phyloP scores from a whole-genome alignment of 257 asterid species.

The Solanum okadae region DNA sequence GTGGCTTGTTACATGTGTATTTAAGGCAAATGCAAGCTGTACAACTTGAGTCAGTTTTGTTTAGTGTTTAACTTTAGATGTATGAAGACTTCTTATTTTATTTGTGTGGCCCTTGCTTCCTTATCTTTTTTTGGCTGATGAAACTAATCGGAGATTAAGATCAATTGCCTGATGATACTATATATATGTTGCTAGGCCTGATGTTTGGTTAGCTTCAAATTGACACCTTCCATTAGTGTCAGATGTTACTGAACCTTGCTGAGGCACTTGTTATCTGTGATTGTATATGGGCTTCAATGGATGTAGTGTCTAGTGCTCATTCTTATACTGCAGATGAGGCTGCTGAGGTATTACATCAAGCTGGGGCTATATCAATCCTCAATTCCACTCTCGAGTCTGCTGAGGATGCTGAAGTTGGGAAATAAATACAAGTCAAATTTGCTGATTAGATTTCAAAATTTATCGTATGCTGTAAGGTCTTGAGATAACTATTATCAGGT shows the following conservation, averaged over 20 bases:
- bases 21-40: neutral
- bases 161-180: neutral
- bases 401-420: constrained; percentile 47
- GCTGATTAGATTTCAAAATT: constrained; percentile 38
- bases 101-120: neutral
- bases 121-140: neutral
- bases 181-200: neutral
- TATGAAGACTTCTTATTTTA: neutral
- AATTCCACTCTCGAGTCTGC: constrained; percentile 37
- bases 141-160: neutral
- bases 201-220: neutral
- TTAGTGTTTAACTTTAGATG: neutral
- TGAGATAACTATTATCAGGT: neutral
- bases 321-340: constrained; percentile 45
- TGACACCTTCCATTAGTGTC: neutral
- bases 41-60: neutral
- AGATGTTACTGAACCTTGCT: neutral
- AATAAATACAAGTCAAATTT: constrained; percentile 40
- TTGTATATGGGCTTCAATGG: neutral
- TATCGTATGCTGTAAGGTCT: constrained; percentile 17
- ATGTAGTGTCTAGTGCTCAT: neutral
- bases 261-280: neutral
- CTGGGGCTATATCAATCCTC: constrained; percentile 54
- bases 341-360: constrained; percentile 43
- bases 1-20: neutral